phyloP scores from a whole-genome alignment of 2,329 filamentous ascomycete genomes.

The Penicillium freii region DNA sequence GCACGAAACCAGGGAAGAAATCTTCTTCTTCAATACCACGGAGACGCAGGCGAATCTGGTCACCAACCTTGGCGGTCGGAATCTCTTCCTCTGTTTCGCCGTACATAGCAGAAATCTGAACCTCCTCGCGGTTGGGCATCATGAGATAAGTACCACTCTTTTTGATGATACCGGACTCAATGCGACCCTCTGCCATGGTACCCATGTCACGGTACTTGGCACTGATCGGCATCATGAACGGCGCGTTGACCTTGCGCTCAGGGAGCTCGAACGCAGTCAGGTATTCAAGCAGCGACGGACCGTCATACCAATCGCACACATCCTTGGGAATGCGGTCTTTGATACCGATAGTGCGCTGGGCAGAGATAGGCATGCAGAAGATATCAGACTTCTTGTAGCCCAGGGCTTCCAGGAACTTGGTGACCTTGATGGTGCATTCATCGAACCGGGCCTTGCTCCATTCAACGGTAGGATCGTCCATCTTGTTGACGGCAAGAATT shows the following conservation, averaged over 20 bases:
- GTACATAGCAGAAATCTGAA: constrained; percentile 81
- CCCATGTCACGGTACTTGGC: constrained; percentile 97
- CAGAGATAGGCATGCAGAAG: constrained; percentile 93
- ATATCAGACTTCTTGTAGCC: constrained; percentile 96
- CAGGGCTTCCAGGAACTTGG: constrained; percentile 82
- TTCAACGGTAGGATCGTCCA: constrained; percentile 95
- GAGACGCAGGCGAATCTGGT: constrained; percentile 88
- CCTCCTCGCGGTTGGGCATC: constrained; percentile 89
- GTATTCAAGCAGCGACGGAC: constrained; percentile 89
- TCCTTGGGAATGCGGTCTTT: constrained; percentile 81
- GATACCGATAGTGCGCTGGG: constrained; percentile 80
- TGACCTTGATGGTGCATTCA: constrained; percentile 87
- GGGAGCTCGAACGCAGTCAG: constrained; percentile 90
- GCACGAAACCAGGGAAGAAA: constrained; percentile 88
- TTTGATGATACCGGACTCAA: constrained; percentile 90
- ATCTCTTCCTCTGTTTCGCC: constrained; percentile 97
- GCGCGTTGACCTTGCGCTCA: constrained; percentile 93
- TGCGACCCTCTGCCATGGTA: constrained; percentile 95
- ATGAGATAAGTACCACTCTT: constrained; percentile 82
- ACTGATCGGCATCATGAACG: constrained; percentile 98
- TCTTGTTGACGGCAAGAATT: constrained; percentile 39
- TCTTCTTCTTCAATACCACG: constrained; percentile 98
- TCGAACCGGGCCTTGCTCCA: constrained; percentile 93
- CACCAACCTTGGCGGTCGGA: constrained; percentile 76
- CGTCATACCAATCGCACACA: constrained; percentile 77